phyloP scores from a whole-genome alignment of 345 rosid species.

The Hypericum perforatum region DNA sequence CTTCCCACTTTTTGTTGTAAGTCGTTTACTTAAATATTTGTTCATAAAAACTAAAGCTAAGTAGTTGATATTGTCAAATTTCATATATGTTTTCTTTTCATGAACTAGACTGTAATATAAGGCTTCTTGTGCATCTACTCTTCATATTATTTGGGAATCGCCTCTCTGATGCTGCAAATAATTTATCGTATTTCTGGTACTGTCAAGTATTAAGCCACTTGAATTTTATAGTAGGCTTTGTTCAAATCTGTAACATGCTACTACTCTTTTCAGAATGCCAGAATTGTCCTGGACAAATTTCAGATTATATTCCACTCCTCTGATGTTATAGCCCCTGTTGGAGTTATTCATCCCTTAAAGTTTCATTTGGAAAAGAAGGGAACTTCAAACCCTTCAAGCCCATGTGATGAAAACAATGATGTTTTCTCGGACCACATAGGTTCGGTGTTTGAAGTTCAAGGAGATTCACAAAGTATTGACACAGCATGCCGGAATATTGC shows the following conservation, averaged over 20 bases:
- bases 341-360: conserved; percentile 65
- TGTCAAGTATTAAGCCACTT: too few relatives aligned
- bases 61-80: too few relatives aligned
- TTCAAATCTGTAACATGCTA: conserved; percentile 6
- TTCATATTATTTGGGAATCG: too few relatives aligned
- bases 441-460: conserved; percentile 57
- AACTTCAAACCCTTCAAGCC: conserved; percentile 15
- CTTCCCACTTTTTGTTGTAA: conserved; percentile 84
- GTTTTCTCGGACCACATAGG: conserved; percentile 24
- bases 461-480: conserved; percentile 29
- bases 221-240: not conserved
- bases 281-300: conserved; percentile 76
- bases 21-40: conserved; percentile 2
- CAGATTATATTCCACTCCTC: conserved; percentile 68
- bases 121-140: conserved; percentile 6
- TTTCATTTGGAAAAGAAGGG: conserved; percentile 70
- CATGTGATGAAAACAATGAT: conserved; percentile 11
- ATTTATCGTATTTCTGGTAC: too few relatives aligned
- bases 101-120: not conserved
- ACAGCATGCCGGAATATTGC: conserved; percentile 19
- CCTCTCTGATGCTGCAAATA: too few relatives aligned
- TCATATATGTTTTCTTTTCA: not conserved
- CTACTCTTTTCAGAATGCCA: conserved; percentile 49
- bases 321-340: conserved; percentile 88
- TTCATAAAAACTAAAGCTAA: too few relatives aligned